Evolutionary conservation across 306 rosid species (phyloP), one percentile per base, ranked within the genome.

Genomic region (Cicer arietinum): DNA sequence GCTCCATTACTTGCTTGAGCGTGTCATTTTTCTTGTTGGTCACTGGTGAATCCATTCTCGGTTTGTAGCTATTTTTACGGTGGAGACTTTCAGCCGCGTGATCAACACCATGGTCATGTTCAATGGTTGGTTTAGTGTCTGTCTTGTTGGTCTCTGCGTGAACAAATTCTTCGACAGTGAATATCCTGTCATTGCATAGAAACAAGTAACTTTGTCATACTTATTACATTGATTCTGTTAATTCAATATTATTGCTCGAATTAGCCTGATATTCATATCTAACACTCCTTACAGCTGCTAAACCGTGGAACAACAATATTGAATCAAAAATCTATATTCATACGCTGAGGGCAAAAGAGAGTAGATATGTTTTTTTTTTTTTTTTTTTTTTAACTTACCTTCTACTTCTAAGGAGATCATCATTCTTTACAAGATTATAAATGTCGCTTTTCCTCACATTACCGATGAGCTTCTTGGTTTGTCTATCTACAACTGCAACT

Each of bases 1-100:
- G 73, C 81, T 82, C 71, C 89, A 90, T 90, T 67, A 72, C 77
- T 75, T 87, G 82, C 84, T 81, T 83, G 22, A 90, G 84, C 6
- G 97, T 79, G 10, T 83, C 86, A 4, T 44, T 79, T 78, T 59
- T 79, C 86, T 80, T 92, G 89, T 71, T 83, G 8, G 79, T 76
- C 37, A 83, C 81, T 0, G 86, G 86, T 1, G 81, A 79, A 74
- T 86, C 87, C 97, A 85, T 90, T 75, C 77, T 77, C 10, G 86
- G 80, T 7, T 74, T 46, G 25, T 56, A 79, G 60, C 67, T 67
- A 13, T 80, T 86, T 60, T 52, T 80, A 52, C 83, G 74, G 46
- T 76, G 73, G 57, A 81, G 79, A 43, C 69, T 82, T 37, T 73
- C 73, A 12, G 76, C 75, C 9, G 83, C 30, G n/a, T 73, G 67